Evolutionary conservation across 257 asterid genomes (phyloP).

Genomic region (Marsdenia floribunda): DNA sequence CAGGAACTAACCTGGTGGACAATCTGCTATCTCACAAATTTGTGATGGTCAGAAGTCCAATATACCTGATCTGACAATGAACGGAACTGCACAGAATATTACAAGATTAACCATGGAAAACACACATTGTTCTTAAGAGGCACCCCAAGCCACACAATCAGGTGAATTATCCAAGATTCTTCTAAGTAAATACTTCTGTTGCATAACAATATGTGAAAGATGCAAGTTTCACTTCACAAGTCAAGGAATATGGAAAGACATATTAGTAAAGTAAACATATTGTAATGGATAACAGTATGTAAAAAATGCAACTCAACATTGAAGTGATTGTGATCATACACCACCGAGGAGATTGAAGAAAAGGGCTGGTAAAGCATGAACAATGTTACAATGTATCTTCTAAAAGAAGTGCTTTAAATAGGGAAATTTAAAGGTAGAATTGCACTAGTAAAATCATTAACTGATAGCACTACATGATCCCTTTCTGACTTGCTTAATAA

Average conservation of each 20-base stretch:
- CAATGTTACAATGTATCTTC: neutral
- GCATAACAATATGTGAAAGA: neutral
- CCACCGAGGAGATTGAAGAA: neutral
- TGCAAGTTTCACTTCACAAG: neutral
- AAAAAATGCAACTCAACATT: neutral
- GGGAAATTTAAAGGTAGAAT: neutral
- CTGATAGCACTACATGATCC: no score
- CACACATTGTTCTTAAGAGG: neutral
- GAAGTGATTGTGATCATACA: neutral
- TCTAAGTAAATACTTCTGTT: neutral
- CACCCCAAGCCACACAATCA: neutral
- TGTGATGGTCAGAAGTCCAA: slow-evolving; percentile 72
- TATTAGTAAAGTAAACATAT: neutral
- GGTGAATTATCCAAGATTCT: neutral
- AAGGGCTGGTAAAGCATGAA: neutral
- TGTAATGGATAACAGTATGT: neutral
- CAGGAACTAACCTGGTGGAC: slow-evolving; percentile 51
- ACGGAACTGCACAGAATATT: slow-evolving; percentile 47
- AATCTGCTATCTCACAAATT: slow-evolving; percentile 67
- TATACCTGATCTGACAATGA: slow-evolving; percentile 93
- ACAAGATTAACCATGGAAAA: slow-evolving; percentile 1
- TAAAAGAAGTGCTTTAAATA: no score
- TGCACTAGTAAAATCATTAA: neutral
- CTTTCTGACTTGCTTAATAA: neutral
- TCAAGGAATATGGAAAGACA: neutral